Base-by-base conservation (phyloP, 2,329 filamentous ascomycete genomes). In the Phyllosticta paracitricarpa region DNA sequence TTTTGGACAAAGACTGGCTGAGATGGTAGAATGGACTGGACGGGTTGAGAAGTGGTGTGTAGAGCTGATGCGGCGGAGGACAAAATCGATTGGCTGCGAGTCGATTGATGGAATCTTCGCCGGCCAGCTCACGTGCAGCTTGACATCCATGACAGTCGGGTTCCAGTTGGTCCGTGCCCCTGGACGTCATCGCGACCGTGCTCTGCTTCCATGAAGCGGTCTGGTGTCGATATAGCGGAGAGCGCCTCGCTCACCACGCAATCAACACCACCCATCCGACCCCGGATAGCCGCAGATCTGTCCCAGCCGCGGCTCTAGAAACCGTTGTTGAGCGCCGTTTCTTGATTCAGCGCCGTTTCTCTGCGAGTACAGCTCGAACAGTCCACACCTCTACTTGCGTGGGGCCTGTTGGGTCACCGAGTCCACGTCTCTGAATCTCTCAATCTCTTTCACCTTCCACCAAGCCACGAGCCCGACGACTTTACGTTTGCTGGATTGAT, bases 401-500 rank as follows among this genome's bases (percentile, higher is more conserved):
- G 40, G 40, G 40, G 40, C 40, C 17, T 6, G 17, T 48, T 48
- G 14, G 40, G 14, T 48, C 40, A 48, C 40, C 40, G 40, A 48
- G 40, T 48, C 40, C 40, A 48, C 40, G 40, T 48, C 40, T 48
- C 33, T 48, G 14, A n/a, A n/a, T n/a, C 17, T 48, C 40, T 48
- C 40, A 17, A 48, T 17, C 40, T 48, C n/a, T 48, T 48, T n/a
- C 14, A 17, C 40, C 40, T n/a, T 48, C 40, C 40, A 48, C 51
- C 51, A 56, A 51, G 56, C 55, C 59, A 61, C 40, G 40, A 17
- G 40, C 59, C 55, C 55, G 22, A 61, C 59, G 59, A 61, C 56
- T 33, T 61, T 56, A 61, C 59, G 59, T 58, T 56, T 61, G 33
- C 59, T 51, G 57, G 56, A 54, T 57, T 57, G 59, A 61, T 61